Percentiles rank a stretch among this genome's conserved stretches.
Evolutionary conservation across 1,139 yeast species (phyloP).

Genomic region (Casaregolazyma suthepensis): DNA sequence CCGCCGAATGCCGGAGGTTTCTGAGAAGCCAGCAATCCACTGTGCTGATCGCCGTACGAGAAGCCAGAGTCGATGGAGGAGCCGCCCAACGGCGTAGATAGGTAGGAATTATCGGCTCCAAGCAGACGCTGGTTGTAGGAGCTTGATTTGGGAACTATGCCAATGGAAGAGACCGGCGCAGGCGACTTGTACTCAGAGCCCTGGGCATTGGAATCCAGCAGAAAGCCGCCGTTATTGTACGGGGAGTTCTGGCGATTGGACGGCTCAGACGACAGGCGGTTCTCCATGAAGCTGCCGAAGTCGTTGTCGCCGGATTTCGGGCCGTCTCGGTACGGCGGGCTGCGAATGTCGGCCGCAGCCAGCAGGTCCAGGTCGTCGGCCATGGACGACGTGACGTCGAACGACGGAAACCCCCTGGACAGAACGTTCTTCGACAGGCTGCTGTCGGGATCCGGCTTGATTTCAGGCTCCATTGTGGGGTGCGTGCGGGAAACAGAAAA

Average conservation of each 20-base stretch:
- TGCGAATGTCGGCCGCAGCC: constrained; percentile 17
- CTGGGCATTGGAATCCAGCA: constrained; percentile 2
- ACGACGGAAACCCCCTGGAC: constrained; percentile 27
- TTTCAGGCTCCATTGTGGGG: constrained; percentile 4
- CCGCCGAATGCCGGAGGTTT: constrained; percentile 9
- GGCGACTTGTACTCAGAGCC: background rate
- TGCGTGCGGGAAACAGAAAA: background rate
- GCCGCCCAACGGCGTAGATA: constrained; percentile 23
- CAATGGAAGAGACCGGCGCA: background rate
- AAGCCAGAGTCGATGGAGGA: constrained; percentile 5
- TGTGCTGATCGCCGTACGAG: constrained; percentile 7
- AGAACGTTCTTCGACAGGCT: constrained; percentile 23
- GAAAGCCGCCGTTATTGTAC: constrained; percentile 1
- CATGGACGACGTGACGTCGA: constrained; percentile 26
- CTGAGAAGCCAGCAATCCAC: constrained; percentile 4
- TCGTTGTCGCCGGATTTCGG: background rate
- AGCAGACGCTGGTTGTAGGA: constrained; percentile 5
- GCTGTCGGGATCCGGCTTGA: constrained; percentile 8
- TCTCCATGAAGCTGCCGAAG: background rate
- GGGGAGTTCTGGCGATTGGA: background rate
- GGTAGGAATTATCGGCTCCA: constrained; percentile 5
- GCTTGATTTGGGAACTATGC: background rate
- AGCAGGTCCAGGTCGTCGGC: constrained; percentile 30
- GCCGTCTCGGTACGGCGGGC: constrained; percentile 1
- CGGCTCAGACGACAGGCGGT: background rate